These are phyloP conservation scores for Elongisporangium anandrum DNA, from an alignment of 352 stramenopile genomes.

Conservation along the genomic window DNA sequence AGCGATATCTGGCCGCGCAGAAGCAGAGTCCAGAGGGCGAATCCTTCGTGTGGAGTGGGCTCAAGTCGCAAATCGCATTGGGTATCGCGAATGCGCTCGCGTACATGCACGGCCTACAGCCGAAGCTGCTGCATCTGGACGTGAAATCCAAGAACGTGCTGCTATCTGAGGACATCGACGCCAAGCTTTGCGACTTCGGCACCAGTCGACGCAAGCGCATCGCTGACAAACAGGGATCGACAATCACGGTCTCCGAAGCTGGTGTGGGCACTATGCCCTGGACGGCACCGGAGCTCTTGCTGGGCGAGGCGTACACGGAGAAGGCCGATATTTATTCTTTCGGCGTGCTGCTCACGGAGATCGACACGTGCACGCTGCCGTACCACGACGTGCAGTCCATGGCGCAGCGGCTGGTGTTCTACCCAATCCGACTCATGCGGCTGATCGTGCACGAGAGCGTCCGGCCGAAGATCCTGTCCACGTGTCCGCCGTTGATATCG, in stretches of 20 bases:
- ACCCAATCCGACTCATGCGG: slow-evolving; percentile 56
- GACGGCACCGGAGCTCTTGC: slow-evolving; percentile 54
- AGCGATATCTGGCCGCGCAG: slow-evolving; percentile 40
- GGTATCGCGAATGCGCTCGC: slow-evolving; percentile 56
- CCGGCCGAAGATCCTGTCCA: slow-evolving; percentile 45
- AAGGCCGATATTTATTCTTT: slow-evolving; percentile 80
- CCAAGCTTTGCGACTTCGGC: slow-evolving; percentile 57
- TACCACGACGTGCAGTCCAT: slow-evolving; percentile 52
- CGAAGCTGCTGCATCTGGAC: slow-evolving; percentile 84
- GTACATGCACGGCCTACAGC: slow-evolving; percentile 73
- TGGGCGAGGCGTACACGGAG: slow-evolving; percentile 68
- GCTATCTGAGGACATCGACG: slow-evolving; percentile 39
- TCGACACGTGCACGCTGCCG: slow-evolving; percentile 69
- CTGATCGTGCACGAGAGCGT: slow-evolving; percentile 50
- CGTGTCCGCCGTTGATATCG: slow-evolving; percentile 54
- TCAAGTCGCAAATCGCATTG: slow-evolving; percentile 53
- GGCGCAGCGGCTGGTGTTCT: slow-evolving; percentile 32
- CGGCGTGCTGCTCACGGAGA: slow-evolving; percentile 62
- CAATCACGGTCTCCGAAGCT: slow-evolving; percentile 20
- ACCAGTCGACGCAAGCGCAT: slow-evolving; percentile 44
- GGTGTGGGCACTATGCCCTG: slow-evolving; percentile 57
- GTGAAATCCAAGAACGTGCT: slow-evolving; percentile 90
- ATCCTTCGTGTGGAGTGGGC: slow-evolving; percentile 43
- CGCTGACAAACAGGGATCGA: slow-evolving; percentile 28
- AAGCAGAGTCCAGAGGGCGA: slow-evolving; percentile 3